Evolutionary conservation across 2,329 filamentous ascomycete species (phyloP), one percentile per base, ranked within the genome.

Genomic region (Penicillium occitanis): DNA sequence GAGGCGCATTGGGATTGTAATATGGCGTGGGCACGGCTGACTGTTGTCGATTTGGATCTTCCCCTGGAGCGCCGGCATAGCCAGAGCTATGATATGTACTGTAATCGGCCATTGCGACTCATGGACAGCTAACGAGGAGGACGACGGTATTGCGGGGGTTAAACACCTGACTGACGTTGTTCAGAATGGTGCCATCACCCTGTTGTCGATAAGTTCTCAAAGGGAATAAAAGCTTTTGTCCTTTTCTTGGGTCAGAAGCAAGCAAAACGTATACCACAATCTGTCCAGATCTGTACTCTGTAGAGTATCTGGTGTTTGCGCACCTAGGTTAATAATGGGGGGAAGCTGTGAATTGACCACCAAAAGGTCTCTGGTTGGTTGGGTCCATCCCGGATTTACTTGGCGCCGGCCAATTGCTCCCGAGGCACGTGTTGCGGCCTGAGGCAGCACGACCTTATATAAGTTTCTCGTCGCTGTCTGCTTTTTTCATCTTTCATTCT

Each of bases 41-140:
- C 76, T 78, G 83, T 78, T 73, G 84, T 79, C 77, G 87, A 78
- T 78, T 86, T 82, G 73, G 86, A 80, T 83, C 79, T 70, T 88
- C 84, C 69, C 72, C 72, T 68, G 76, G 72, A 64, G 67, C 70
- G 35, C 66, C 68, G 57, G 70, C 72, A 69, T 78, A 74, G 66
- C 77, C 78, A 70, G 76, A 71, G 67, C 75, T 68, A 71, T 80
- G 74, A 71, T 81, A 80, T 72, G 77, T 77, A 55, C 74, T 73
- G 70, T 75, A 77, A 71, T 80, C 76, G 64, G 79, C 76, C 80
- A 81, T 81, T 69, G 69, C 76, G 72, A 69, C 70, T 74, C 73
- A 76, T 73, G 66, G 70, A 71, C 72, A 70, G 64, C 70, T 67
- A 64, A 40, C 37, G 57, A 53, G 51, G 40, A 60, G 40, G 48